Evolutionary conservation across 2,329 filamentous ascomycete species (phyloP).

Genomic region (Zarea fungicola): DNA sequence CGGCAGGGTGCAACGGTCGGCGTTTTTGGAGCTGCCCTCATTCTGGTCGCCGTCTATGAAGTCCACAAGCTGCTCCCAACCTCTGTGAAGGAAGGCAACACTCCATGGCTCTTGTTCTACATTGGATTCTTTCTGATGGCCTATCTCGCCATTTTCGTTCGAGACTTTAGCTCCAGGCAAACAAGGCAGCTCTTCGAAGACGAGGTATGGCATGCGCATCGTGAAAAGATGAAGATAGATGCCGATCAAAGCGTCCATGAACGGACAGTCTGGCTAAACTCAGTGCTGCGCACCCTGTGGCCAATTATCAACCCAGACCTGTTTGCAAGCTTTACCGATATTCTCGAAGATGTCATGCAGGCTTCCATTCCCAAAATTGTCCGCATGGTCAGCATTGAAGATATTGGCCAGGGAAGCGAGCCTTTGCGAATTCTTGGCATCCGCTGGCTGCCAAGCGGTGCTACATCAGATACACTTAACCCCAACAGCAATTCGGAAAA

Average conservation of each 20-base stretch:
- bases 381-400: conserved; percentile 70
- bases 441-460: conserved; percentile 66
- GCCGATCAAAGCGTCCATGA: conserved; percentile 45
- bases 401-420: conserved; percentile 71
- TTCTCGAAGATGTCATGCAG: conserved; percentile 76
- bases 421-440: conserved; percentile 65
- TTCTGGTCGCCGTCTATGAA: conserved; percentile 23
- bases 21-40: conserved; percentile 30
- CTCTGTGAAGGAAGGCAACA: conserved; percentile 3
- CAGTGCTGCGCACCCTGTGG: conserved; percentile 62
- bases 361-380: conserved; percentile 64
- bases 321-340: conserved; percentile 63
- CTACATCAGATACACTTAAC: conserved; percentile 45
- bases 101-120: conserved; percentile 9
- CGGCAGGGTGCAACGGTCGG: conserved; percentile 31
- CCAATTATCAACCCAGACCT: conserved; percentile 71
- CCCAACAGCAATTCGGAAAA: conserved; percentile 24
- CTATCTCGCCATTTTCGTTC: conserved; percentile 37
- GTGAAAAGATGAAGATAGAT: conserved; percentile 42
- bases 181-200: conserved; percentile 61
- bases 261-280: conserved; percentile 70
- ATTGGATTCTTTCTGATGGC: conserved; percentile 1
- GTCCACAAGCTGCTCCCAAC: conserved; percentile 19
- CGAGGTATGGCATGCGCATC: conserved; percentile 63
- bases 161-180: conserved; percentile 57